phyloP scores from a whole-genome alignment of 768 basidiomycete species.

The Leccinellum luteum region DNA sequence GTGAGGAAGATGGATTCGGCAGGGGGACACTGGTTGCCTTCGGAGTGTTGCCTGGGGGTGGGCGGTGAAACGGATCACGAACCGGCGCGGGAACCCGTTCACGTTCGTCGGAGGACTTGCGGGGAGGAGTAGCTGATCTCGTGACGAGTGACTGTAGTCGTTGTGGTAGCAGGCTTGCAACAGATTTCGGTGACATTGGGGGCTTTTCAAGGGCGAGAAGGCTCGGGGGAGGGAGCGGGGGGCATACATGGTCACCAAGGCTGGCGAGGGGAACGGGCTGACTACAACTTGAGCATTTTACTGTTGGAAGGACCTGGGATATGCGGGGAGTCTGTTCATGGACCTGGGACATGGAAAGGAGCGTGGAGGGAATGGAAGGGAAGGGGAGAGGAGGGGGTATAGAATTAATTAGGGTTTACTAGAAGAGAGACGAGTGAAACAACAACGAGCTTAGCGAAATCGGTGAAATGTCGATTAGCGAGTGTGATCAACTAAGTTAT shows the following conservation, averaged over 20 bases:
- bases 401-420: conserved; percentile 19
- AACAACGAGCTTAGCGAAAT: neutral
- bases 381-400: conserved; percentile 16
- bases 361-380: conserved; percentile 1
- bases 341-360: conserved; percentile 28
- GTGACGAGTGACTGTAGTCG: conserved; percentile 48
- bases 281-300: conserved; percentile 82
- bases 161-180: conserved; percentile 46
- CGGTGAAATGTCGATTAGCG: conserved; percentile 12
- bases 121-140: conserved; percentile 15
- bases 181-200: conserved; percentile 38
- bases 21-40: conserved; percentile 7
- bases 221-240: conserved; percentile 45
- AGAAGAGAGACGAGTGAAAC: conserved; percentile 5
- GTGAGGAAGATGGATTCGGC: conserved; percentile 4
- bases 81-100: conserved; percentile 8
- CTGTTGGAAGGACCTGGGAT: conserved; percentile 74
- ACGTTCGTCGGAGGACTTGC: conserved; percentile 1
- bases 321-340: conserved; percentile 22
- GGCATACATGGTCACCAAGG: conserved; percentile 79
- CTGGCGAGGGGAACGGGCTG: conserved; percentile 66
- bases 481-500: conserved; percentile 1
- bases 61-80: conserved; percentile 29
- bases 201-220: conserved; percentile 32
- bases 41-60: conserved; percentile 20